Evolutionary conservation across 176 grass and related monocot genomes (phyloP).

Genomic region (Eragrostis nindensis): DNA sequence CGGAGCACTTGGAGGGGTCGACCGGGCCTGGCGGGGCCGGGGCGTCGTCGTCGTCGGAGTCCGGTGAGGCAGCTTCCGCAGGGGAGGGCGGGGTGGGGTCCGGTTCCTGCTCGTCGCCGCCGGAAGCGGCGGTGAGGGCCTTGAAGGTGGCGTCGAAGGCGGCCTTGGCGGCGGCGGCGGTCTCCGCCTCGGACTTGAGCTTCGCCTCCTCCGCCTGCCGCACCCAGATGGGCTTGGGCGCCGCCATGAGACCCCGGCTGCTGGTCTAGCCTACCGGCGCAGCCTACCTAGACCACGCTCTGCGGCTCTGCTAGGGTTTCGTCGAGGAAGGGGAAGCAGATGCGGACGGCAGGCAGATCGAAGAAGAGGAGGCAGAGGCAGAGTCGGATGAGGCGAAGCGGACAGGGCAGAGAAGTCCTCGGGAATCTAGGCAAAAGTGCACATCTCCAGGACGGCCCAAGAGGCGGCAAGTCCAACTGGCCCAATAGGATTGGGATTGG

Average conservation of each 20-base stretch:
- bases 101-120: slow-evolving; percentile 22
- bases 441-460: neutral
- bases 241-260: slow-evolving; percentile 42
- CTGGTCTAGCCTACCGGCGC: neutral
- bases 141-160: slow-evolving; percentile 96
- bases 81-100: slow-evolving; percentile 38
- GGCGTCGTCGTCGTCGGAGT: slow-evolving; percentile 36
- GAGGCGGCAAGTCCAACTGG: neutral
- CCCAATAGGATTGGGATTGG: neutral
- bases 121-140: slow-evolving; percentile 46
- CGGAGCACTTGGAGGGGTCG: slow-evolving; percentile 68
- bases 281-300: neutral
- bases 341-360: neutral
- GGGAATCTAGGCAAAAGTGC: neutral
- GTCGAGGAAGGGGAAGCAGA: slow-evolving; percentile 14
- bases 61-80: slow-evolving; percentile 31
- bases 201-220: slow-evolving; percentile 96
- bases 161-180: slow-evolving; percentile 81
- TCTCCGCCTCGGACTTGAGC: slow-evolving; percentile 93
- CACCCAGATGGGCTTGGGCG: slow-evolving; percentile 82
- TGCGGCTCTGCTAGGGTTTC: slow-evolving; percentile 38
- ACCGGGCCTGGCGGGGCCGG: slow-evolving; percentile 62
- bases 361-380: neutral
- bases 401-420: neutral
- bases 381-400: neutral